Percentiles rank a stretch among this genome's conserved stretches.
These are phyloP conservation scores for Colletotrichum gigasporum DNA, from an alignment of 2,329 filamentous ascomycete species.

Conservation along the genomic window DNA sequence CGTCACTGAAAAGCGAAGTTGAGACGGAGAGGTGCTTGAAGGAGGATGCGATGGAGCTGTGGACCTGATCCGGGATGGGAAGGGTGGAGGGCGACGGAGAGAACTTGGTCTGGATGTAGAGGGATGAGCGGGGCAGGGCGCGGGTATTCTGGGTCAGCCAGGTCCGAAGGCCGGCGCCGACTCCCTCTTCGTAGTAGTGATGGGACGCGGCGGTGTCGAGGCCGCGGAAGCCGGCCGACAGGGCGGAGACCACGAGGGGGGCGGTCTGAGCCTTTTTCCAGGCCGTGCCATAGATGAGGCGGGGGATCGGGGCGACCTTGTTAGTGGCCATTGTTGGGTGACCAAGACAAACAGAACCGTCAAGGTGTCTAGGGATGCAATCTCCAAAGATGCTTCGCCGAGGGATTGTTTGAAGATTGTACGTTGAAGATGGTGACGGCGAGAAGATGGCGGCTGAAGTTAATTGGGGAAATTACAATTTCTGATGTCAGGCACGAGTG, in stretches of 20 bases:
- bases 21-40: conserved; percentile 67
- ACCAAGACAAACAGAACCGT: too few species aligned
- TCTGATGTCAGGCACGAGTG: background rate
- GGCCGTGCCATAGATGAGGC: conserved; percentile 81
- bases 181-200: conserved; percentile 79
- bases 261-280: conserved; percentile 80
- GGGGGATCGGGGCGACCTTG: conserved; percentile 50
- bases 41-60: conserved; percentile 73
- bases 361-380: background rate
- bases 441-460: background rate
- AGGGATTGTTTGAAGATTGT: background rate
- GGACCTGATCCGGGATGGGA: conserved; percentile 71
- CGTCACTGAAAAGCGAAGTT: background rate
- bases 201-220: conserved; percentile 82
- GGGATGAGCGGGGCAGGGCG: conserved; percentile 44
- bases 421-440: background rate
- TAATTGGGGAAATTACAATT: background rate
- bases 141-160: conserved; percentile 29
- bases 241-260: conserved; percentile 73
- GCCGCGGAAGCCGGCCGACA: conserved; percentile 75
- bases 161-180: conserved; percentile 70
- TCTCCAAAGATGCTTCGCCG: background rate
- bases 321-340: background rate
- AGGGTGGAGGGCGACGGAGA: conserved; percentile 41
- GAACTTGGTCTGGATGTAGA: conserved; percentile 81